Base-by-base conservation (phyloP, 1,139 yeast species). In the Taphrina populina region DNA sequence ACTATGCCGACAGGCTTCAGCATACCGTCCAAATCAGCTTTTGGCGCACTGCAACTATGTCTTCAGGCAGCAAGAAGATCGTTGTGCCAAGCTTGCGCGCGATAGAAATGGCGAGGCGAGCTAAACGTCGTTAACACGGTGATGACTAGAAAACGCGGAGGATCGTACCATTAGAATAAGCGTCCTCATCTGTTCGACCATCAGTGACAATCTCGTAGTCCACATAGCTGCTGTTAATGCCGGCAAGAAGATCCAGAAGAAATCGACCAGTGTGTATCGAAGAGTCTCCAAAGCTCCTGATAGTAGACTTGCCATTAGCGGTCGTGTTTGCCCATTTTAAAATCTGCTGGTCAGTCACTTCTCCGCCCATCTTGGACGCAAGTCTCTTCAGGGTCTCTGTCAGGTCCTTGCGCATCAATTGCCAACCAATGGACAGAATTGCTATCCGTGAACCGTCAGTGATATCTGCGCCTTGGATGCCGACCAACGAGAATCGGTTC, bases 31-130 rank as follows among this genome's bases (percentile, higher is more conserved):
- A 79, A 58, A 92, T 85, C 73, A 92, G 82, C 70, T 97, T 82
- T 51, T 95, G 77, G 73, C 98, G 84, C 40, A 94, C 96, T 73
- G 90, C 97, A 65, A 83, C 87, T 66, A 92, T 92, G 74, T 92
- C 99, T 71, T 92, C 99, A n/a, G 99, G 99, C 26, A 92, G 96
- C 65, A 92, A 78, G 96, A 97, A 92, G 66, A 92, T 92, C 69
- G 94, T 81, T 41, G 96, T 98, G 59, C 99, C 99, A 64, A 92
- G 75, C 71, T 94, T 92, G 78, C 99, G 85, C 33, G 98, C 98
- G 67, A 92, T 92, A 1, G 98, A 92, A 69, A 92, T 92, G 26
- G 98, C 98, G 70, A 92, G 79, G 73, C 86, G 86, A 29, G 98
- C 97, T 52, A 33, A 15, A 41, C 10, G 26, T 4, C 20, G 52